Percentiles rank a stretch among this genome's conserved stretches.
These are phyloP conservation scores for Cytospora piceicola DNA, from an alignment of 2,329 filamentous ascomycete species.

Conservation along the genomic window DNA sequence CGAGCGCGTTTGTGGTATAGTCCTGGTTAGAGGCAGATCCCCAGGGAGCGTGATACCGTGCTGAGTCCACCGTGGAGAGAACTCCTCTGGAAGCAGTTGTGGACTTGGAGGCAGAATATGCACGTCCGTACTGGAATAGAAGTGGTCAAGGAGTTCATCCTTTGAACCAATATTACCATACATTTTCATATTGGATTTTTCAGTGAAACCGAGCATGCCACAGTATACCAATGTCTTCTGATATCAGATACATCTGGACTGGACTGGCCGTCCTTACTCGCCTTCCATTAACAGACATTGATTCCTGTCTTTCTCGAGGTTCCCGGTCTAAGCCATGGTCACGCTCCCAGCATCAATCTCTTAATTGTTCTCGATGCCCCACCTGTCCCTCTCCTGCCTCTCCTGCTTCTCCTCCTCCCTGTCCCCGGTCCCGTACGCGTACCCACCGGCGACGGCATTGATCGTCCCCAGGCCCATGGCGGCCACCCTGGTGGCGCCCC, in stretches of 20 bases:
- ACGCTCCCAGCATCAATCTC: not conserved
- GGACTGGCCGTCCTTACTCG: not conserved
- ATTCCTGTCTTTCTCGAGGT: not conserved
- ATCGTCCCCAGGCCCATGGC: slow-evolving; percentile 54
- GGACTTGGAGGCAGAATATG: not conserved
- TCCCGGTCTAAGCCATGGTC: not conserved
- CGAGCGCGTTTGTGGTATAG: slow-evolving; percentile 7
- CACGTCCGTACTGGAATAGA: not conserved
- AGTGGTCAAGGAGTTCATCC: not conserved
- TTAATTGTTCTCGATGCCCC: slow-evolving; percentile 44
- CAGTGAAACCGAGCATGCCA: not conserved
- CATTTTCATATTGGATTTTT: not conserved
- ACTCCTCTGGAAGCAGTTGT: not conserved
- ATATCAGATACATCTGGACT: not conserved
- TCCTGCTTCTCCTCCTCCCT: slow-evolving; percentile 54
- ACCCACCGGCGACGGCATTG: slow-evolving; percentile 55
- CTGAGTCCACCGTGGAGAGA: not conserved
- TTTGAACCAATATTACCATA: not conserved
- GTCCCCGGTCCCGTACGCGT: slow-evolving; percentile 57
- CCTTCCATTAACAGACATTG: not conserved
- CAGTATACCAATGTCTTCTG: not conserved
- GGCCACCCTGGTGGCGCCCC: slow-evolving; percentile 54
- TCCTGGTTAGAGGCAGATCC: slow-evolving; percentile 5
- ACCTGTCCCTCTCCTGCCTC: slow-evolving; percentile 54
- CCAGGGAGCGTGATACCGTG: slow-evolving; percentile 5